A percentile compares a stretch with the other conserved stretches of the same genome.
Evolutionary conservation across 805 yeast species (phyloP).

Genomic region (Zygosaccharomyces rouxii): DNA sequence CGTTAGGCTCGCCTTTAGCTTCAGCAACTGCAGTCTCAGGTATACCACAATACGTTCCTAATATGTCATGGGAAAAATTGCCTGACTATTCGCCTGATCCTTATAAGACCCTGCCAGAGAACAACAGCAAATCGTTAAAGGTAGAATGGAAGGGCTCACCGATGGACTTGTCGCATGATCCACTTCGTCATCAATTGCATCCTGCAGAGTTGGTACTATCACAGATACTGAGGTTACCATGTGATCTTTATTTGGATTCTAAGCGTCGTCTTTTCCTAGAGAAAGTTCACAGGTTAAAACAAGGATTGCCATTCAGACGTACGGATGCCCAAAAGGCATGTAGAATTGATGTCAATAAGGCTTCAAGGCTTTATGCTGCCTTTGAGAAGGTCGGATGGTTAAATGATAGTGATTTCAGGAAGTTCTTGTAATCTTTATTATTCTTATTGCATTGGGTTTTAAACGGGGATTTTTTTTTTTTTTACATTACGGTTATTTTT

Average conservation of each 20-base stretch:
- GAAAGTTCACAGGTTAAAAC: slow-evolving; percentile 70
- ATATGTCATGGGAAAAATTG: slow-evolving; percentile 60
- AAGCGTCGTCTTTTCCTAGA: slow-evolving; percentile 84
- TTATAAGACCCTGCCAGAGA: slow-evolving; percentile 53
- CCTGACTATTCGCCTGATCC: slow-evolving; percentile 79
- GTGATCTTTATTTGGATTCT: slow-evolving; percentile 74
- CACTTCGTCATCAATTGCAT: slow-evolving; percentile 66
- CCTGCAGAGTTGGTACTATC: slow-evolving; percentile 90
- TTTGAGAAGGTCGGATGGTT: slow-evolving; percentile 92
- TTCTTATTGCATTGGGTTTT: background rate
- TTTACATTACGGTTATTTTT: slow-evolving; percentile 5
- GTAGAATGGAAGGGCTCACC: slow-evolving; percentile 99
- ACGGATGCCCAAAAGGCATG: slow-evolving; percentile 98
- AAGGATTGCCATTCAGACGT: slow-evolving; percentile 79
- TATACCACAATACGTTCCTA: slow-evolving; percentile 38
- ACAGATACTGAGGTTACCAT: slow-evolving; percentile 82
- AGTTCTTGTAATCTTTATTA: slow-evolving; percentile 35
- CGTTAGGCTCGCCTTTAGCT: slow-evolving; percentile 33
- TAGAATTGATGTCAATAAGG: slow-evolving; percentile 94
- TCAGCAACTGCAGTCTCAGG: slow-evolving; percentile 28
- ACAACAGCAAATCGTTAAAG: slow-evolving; percentile 63
- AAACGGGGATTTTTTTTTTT: slow-evolving; percentile 1
- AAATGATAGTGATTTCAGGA: slow-evolving; percentile 63
- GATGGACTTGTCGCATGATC: slow-evolving; percentile 81
- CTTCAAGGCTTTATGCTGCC: slow-evolving; percentile 84